Conservation (phyloP, 73 alveolate species). For the Paramecium sexaurelia region DNA sequence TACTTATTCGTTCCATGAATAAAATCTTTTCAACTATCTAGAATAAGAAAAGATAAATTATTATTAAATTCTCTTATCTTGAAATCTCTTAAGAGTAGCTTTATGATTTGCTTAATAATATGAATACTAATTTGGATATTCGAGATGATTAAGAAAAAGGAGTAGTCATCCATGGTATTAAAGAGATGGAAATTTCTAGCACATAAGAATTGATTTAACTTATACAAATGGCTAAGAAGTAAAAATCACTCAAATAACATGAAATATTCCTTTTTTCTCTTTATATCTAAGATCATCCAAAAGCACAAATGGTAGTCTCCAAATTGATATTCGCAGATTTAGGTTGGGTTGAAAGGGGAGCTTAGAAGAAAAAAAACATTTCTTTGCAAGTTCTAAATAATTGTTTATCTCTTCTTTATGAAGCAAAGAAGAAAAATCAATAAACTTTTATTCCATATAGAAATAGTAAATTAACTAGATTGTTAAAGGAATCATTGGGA, state of each 20-base stretch:
- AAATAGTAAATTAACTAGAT: conserved; percentile 50
- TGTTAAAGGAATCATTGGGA: conserved; percentile 79
- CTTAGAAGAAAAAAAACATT: conserved; percentile 7
- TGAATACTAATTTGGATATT: background rate
- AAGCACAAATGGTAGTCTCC: background rate
- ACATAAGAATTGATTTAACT: conserved; percentile 1
- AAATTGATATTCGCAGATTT: conserved; percentile 34
- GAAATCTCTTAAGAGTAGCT: conserved; percentile 26
- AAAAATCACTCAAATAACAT: background rate
- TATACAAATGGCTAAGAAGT: background rate
- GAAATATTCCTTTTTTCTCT: background rate
- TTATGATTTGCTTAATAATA: background rate
- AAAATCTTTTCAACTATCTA: background rate
- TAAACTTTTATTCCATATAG: conserved; percentile 37
- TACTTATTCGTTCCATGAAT: background rate
- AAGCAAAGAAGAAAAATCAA: background rate
- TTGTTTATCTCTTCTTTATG: background rate
- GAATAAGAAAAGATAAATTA: background rate
- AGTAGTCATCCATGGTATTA: background rate
- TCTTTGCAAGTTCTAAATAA: conserved; percentile 3
- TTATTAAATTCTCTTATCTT: background rate
- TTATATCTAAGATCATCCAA: background rate
- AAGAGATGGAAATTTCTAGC: conserved; percentile 13
- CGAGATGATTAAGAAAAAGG: conserved; percentile 29
- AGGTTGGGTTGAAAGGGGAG: conserved; percentile 42